Evolutionary conservation across 2,329 filamentous ascomycete genomes (phyloP), one percentile per base, ranked within the genome.

Genomic region (Colletotrichum tanaceti): DNA sequence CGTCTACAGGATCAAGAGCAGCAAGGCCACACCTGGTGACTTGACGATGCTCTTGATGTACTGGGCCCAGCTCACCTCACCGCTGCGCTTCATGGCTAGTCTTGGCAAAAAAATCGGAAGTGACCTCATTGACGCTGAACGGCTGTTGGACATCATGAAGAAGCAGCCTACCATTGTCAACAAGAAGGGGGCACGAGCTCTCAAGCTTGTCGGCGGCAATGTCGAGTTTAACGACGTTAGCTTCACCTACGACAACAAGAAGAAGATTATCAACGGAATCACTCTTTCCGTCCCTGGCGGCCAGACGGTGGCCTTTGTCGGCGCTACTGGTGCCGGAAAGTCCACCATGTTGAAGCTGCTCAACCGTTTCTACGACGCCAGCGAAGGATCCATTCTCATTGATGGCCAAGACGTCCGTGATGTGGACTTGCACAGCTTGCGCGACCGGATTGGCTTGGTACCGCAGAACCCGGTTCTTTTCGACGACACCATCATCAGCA

Each of bases 1-100:
- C 2, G 85, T 89, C 0, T 91, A 89, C 75, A 90, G 91, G 71
- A 89, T 93, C 62, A 89, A 85, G 2, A 84, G 83, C n/a, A 85
- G 85, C 1, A 78, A 85, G 60, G 85, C 87, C 5, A 87, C 86
- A 5, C 82, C 91, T 13, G 91, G 91, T 63, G 85, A 91, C 71
- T 93, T 93, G 72, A 88, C 91, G 63, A 88, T 90, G 79, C 82
- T 93, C 18, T 79, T 93, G 68, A 90, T 90, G 61, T 93, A 93
- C 77, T 92, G 92, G 90, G 86, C 86, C 20, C 91, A 93, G 74
- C 83, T 93, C 44, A 90, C 91, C 52, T 85, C 87, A 2, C 91
- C 91, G 2, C 83, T 93, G 61, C 89, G 89, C 72, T 93, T 91
- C 77, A 93, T 93, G 74, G 85, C 86, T 7, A 79, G 80, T 20